Evolutionary conservation across 73 alveolate species (phyloP).

Genomic region (Paramecium biaurelia): DNA sequence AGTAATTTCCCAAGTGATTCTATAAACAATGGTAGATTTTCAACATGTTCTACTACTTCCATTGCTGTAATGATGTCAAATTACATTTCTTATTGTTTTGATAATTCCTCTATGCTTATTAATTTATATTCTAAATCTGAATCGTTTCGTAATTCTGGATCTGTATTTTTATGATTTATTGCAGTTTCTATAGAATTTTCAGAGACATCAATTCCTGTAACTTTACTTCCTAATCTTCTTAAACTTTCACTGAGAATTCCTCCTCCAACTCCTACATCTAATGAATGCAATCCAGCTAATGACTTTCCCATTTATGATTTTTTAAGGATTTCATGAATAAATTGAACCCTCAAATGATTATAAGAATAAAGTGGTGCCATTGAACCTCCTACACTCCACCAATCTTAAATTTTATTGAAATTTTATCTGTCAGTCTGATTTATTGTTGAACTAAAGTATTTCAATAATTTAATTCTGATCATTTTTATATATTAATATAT

Average conservation of each 20-base stretch:
- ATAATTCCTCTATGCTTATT: slow-evolving; percentile 24
- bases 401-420: slow-evolving; percentile 22
- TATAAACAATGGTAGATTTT: slow-evolving; percentile 69
- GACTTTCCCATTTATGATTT: not conserved
- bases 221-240: not conserved
- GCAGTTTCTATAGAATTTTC: not conserved
- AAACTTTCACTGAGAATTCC: slow-evolving; percentile 20
- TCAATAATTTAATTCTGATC: not conserved
- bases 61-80: slow-evolving; percentile 76
- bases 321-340: slow-evolving; percentile 28
- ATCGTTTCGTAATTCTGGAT: slow-evolving; percentile 36
- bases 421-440: slow-evolving; percentile 13
- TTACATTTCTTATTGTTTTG: not conserved
- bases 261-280: slow-evolving; percentile 50
- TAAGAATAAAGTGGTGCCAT: slow-evolving; percentile 59
- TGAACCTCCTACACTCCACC: slow-evolving; percentile 56
- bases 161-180: not conserved
- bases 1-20: slow-evolving; percentile 57
- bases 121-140: not conserved
- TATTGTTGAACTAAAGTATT: slow-evolving; percentile 3
- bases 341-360: slow-evolving; percentile 50
- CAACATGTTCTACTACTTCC: slow-evolving; percentile 92
- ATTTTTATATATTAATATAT: not conserved
- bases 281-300: not conserved
- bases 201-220: slow-evolving; percentile 28